Base-by-base conservation (phyloP, 202 grass and related monocot genomes). In the Carex arenaria region DNA sequence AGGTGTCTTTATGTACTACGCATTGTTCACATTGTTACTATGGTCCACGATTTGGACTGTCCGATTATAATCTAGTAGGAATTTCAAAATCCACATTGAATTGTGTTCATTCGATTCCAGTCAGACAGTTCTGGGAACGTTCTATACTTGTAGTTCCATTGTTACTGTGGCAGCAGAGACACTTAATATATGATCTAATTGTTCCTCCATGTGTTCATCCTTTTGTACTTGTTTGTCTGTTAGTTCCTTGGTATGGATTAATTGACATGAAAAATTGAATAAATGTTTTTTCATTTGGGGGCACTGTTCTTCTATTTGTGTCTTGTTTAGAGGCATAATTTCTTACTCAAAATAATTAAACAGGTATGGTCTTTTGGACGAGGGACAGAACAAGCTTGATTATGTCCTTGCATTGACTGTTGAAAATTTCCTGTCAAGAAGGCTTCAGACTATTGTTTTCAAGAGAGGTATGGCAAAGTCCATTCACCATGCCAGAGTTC, bases 391-490 rank as follows among this genome's bases (percentile, higher is more conserved):
- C 85, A 94, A 91, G 87, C 87, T 94, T 34, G 92, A 94, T 88
- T 94, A 94, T 12, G 92, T 91, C 52, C 92, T 94, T 86, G 92
- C 89, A 12, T 78, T 94, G 4, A 94, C 92, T 34, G 89, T 90
- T 13, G 89, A 94, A 85, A 94, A 94, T 84, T 94, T 94, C 71
- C 87, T 94, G 20, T 85, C 87, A 23, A 91, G 92, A 84, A 89
- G 87, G 9, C 92, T 94, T 78, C 92, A 94, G 83, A 94, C 87
- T 6, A 89, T 91, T 36, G 92, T 94, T 83, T 94, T 94, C 83
- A 94, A 94, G 92, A 87, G 89, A 89, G 92, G 92, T 31, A 94
- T 91, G 92, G 92, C 89, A 1, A 94, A 94, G 81, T 94, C 92
- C 10, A 91, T 94, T 83, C 92, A 91, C 85, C 92, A 94, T 88